Evolutionary conservation across 2,329 filamentous ascomycete genomes (phyloP).

Genomic region (Pseudogymnoascus sp.): DNA sequence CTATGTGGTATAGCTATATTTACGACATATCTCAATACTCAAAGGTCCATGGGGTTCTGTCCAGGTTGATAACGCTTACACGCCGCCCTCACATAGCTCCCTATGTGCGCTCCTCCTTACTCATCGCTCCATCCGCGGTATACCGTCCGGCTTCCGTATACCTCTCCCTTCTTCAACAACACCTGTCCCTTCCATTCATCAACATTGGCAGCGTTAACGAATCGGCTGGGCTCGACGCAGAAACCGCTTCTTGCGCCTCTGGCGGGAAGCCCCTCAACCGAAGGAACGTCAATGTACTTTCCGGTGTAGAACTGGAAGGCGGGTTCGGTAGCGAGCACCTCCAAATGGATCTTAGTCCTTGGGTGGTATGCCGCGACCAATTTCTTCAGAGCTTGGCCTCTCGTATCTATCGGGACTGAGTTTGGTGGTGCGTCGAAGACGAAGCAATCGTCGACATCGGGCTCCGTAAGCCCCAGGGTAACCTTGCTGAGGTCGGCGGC

Average conservation of each 20-base stretch:
- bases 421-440: constrained; percentile 42
- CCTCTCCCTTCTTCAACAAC: constrained; percentile 73
- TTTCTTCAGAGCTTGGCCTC: constrained; percentile 49
- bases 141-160: constrained; percentile 71
- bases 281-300: constrained; percentile 71
- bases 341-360: constrained; percentile 66
- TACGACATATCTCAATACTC: too few relatives aligned
- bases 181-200: constrained; percentile 72
- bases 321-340: constrained; percentile 85
- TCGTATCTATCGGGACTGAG: constrained; percentile 41
- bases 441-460: constrained; percentile 87
- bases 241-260: constrained; percentile 66
- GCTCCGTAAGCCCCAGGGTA: constrained; percentile 54
- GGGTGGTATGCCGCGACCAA: constrained; percentile 69
- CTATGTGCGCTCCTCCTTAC: background rate
- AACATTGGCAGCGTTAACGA: constrained; percentile 79
- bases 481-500: constrained; percentile 62
- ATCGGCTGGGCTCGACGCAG: constrained; percentile 86
- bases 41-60: too few relatives aligned
- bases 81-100: too few relatives aligned
- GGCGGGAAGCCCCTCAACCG: constrained; percentile 47
- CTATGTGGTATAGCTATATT: too few relatives aligned
- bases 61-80: too few relatives aligned
- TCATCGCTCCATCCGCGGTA: constrained; percentile 74
- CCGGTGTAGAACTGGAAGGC: constrained; percentile 97